Base-by-base conservation (phyloP, 2,329 filamentous ascomycete species). In the Leptosphaerulina australis region DNA sequence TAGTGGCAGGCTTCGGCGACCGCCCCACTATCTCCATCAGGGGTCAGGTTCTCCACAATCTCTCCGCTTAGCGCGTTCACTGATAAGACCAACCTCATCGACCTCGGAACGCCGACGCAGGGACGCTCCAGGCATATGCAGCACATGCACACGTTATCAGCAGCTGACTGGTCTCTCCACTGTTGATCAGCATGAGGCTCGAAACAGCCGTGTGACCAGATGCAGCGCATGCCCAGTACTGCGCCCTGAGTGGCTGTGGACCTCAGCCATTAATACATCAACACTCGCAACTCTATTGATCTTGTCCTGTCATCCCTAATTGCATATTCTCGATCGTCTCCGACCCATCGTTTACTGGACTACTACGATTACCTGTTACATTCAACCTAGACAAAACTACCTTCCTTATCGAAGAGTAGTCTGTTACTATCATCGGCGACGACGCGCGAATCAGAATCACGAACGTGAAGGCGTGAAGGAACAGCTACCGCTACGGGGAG, bases 231-330 rank as follows among this genome's bases (percentile, higher is more conserved):
- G 59, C 43, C 67, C 50, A 53, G 44, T 34, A 44, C 68, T 64
- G 67, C 66, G 67, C 60, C 64, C 39, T 69, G 60, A 70, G 57
- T 70, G 69, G 69, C 62, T 66, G 53, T 54, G 48, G 48, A 40
- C 34, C 47, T 38, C 37, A 39, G 44, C 59, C 59, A 56, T 62
- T 62, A 54, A 61, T 63, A 54, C 49, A 41, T 38, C 26, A 38
- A 24, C 40, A 17, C 39, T 43, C 41, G 46, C 40, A 43, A 44
- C n/a, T n/a, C n/a, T n/a, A n/a, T 43, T 38, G 44, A 28, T 20
- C 17, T 25, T 14, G 29, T 46, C 41, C 46, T 49, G 8, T 31
- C 12, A 4, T 25, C 11, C 18, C 36, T 52, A 51, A 41, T 49
- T 39, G 11, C 47, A 52, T 35, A 35, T 2, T 9, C 24, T 35